Conservation (phyloP, 192 early-diverging fungal genomes). For the Backusella tarrabulga region DNA sequence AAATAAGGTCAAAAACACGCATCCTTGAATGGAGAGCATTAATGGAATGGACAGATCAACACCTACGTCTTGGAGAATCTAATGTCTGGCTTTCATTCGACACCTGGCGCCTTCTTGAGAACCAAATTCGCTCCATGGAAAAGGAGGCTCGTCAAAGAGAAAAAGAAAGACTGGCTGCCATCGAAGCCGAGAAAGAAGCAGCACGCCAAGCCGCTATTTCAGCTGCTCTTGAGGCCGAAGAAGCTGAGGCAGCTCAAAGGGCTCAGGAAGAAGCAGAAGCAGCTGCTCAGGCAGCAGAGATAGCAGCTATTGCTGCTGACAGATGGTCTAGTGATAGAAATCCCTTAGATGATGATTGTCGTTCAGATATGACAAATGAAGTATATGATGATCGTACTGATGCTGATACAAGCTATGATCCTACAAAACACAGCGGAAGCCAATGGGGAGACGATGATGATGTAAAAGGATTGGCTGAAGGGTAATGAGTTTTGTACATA, state of each 20-base stretch:
- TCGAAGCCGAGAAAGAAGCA: constrained; percentile 27
- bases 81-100: constrained; percentile 59
- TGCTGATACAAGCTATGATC: constrained; percentile 10
- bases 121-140: constrained; percentile 54
- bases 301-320: constrained; percentile 32
- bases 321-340: constrained; percentile 25
- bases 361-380: constrained; percentile 25
- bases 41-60: constrained; percentile 37
- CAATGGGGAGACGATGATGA: constrained; percentile 42
- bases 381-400: constrained; percentile 23
- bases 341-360: constrained; percentile 40
- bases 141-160: constrained; percentile 49
- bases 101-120: constrained; percentile 65
- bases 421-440: neutral
- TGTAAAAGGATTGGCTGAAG: constrained; percentile 26
- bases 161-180: constrained; percentile 44
- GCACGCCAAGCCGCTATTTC: constrained; percentile 9
- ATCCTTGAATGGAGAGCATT: constrained; percentile 17
- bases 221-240: constrained; percentile 23
- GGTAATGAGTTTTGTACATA: constrained; percentile 26
- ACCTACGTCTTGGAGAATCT: constrained; percentile 42
- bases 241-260: neutral
- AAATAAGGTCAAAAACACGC: constrained; percentile 2
- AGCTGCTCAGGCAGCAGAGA: constrained; percentile 28
- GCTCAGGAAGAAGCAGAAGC: constrained; percentile 21